Percentiles rank a stretch among this genome's conserved stretches.
These are phyloP conservation scores for Kondoa subrosea DNA, from an alignment of 768 basidiomycete genomes.

Conservation along the genomic window DNA sequence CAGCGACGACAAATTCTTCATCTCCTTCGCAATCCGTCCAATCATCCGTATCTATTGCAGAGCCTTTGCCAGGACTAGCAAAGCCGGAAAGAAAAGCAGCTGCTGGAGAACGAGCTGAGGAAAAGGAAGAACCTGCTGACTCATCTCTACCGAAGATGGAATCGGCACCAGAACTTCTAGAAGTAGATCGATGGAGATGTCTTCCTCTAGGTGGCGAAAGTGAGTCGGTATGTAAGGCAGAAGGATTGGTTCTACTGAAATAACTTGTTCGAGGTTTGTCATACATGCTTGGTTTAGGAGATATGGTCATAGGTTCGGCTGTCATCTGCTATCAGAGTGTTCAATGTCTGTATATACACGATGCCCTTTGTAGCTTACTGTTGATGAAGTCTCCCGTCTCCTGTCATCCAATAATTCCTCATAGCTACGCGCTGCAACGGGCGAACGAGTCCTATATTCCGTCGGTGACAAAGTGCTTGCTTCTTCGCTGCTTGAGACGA, in stretches of 20 bases:
- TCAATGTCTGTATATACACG: too few relatives aligned
- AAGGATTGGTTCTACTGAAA: background rate
- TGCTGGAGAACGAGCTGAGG: background rate
- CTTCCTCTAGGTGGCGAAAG: background rate
- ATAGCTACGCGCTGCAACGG: background rate
- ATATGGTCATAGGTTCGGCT: background rate
- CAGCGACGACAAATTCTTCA: slow-evolving; percentile 19
- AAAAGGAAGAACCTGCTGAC: background rate
- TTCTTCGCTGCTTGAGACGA: background rate
- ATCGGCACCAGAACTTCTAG: background rate
- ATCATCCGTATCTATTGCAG: background rate
- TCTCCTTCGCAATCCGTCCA: background rate
- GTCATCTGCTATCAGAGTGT: background rate
- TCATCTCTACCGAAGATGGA: background rate
- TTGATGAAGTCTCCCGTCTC: background rate
- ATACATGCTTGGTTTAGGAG: background rate
- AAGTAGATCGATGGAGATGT: background rate
- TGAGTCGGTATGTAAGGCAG: background rate
- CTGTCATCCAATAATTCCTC: background rate
- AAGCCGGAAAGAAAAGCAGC: background rate
- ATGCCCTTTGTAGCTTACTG: too few relatives aligned
- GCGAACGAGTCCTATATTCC: background rate
- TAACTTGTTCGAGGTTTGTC: background rate
- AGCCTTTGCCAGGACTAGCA: background rate
- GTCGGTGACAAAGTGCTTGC: background rate